phyloP scores from a whole-genome alignment of 2,329 filamentous ascomycete species.

The Trichophyton verrucosum region DNA sequence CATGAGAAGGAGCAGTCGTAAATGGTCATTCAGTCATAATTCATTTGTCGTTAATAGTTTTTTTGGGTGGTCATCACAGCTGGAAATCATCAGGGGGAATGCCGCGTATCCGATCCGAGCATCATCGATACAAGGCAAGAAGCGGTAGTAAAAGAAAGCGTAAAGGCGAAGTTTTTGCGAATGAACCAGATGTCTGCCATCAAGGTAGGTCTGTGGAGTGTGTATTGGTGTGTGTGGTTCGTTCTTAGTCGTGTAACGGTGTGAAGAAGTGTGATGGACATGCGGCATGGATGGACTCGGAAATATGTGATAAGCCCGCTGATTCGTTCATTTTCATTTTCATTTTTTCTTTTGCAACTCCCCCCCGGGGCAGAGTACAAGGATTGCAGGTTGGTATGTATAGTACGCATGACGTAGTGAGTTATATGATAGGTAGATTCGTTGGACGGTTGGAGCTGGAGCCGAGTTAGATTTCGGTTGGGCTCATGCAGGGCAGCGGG shows the following conservation, averaged over 20 bases:
- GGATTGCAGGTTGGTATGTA: too few species aligned
- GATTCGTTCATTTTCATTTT: constrained; percentile 15
- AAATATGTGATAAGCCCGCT: background rate
- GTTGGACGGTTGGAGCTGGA: too few species aligned
- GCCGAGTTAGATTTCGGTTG: constrained; percentile 23
- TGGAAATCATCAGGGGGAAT: background rate
- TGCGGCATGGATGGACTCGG: background rate
- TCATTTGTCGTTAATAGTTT: background rate
- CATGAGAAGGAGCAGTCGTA: background rate
- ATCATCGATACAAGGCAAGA: background rate
- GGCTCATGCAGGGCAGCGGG: constrained; percentile 5
- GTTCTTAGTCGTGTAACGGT: background rate
- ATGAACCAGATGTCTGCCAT: too few species aligned
- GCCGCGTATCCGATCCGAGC: background rate
- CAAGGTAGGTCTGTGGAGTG: too few species aligned
- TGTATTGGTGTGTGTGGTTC: background rate
- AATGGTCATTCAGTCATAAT: background rate
- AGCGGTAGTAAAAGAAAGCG: too few species aligned
- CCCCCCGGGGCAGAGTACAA: too few species aligned
- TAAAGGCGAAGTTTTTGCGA: too few species aligned
- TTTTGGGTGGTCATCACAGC: background rate
- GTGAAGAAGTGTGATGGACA: background rate
- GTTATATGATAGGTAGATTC: too few species aligned
- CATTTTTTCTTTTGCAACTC: constrained; percentile 32
- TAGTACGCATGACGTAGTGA: too few species aligned